A percentile compares a stretch with the other conserved stretches of the same genome.
Evolutionary conservation across 78 protist species (phyloP).

Genomic region (Protostelium mycophagum): DNA sequence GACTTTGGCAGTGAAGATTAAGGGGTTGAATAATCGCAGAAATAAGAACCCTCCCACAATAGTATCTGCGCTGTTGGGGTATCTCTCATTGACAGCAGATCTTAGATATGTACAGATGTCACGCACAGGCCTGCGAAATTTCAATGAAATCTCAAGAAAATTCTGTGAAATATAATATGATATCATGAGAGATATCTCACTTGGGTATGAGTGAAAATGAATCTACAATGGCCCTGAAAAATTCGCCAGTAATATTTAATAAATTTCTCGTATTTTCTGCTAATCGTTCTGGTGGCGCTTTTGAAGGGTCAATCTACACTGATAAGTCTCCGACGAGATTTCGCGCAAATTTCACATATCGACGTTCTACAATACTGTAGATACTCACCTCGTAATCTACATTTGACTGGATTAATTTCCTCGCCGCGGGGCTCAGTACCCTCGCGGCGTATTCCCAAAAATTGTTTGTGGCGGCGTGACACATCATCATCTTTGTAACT

Average conservation of each 20-base stretch:
- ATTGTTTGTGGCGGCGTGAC: neutral
- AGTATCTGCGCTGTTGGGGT: neutral
- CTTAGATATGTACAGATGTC: neutral
- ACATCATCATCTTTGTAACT: neutral
- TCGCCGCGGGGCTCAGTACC: neutral
- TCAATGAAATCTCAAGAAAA: too few relatives aligned
- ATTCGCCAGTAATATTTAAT: neutral
- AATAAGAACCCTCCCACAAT: neutral
- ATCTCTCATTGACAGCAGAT: neutral
- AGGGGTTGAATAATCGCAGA: neutral
- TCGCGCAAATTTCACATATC: neutral
- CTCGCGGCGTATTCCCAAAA: neutral
- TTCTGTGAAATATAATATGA: too few relatives aligned
- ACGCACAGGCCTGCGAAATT: neutral
- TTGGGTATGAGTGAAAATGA: neutral
- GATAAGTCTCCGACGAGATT: neutral
- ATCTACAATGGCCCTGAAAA: neutral
- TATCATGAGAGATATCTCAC: too few relatives aligned
- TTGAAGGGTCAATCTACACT: neutral
- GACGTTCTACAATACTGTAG: neutral
- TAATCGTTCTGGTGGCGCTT: neutral
- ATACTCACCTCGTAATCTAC: neutral
- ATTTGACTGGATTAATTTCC: neutral
- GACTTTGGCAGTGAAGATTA: neutral
- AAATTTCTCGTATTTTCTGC: neutral